phyloP scores from a whole-genome alignment of 192 early-diverging fungal species.

The Cetraspora pellucida region DNA sequence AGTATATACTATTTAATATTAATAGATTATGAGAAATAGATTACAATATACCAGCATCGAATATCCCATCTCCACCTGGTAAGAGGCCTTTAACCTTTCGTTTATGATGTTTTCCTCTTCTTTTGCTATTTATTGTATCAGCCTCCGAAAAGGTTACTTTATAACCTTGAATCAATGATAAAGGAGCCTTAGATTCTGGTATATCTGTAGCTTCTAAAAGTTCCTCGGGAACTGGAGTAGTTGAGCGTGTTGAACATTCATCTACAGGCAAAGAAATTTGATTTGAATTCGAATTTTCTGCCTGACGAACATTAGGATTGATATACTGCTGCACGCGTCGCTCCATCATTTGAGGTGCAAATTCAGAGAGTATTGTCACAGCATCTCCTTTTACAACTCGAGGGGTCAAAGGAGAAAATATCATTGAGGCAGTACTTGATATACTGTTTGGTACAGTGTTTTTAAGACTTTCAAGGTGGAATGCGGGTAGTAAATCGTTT shows the following conservation, averaged over 20 bases:
- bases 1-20: not conserved
- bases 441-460: conserved; percentile 20
- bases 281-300: conserved; percentile 19
- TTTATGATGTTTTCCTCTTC: conserved; percentile 35
- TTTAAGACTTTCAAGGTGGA: conserved; percentile 10
- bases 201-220: conserved; percentile 51
- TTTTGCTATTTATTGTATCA: conserved; percentile 35
- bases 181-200: conserved; percentile 52
- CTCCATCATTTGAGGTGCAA: conserved; percentile 48
- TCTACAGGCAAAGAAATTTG: conserved; percentile 33
- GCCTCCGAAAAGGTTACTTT: conserved; percentile 52
- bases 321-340: conserved; percentile 52
- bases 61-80: not conserved
- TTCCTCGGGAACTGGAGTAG: conserved; percentile 34
- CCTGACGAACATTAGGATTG: conserved; percentile 37
- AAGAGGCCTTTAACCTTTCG: conserved; percentile 29
- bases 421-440: conserved; percentile 40
- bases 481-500: conserved; percentile 22
- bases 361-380: conserved; percentile 46
- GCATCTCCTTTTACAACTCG: conserved; percentile 57
- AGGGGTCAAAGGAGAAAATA: conserved; percentile 57
- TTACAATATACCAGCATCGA: conserved; percentile 19
- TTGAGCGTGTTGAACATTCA: conserved; percentile 30
- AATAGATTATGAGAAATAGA: not conserved
- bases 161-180: conserved; percentile 62